Evolutionary conservation across 202 grass and related monocot species (phyloP).

Genomic region (Zizania palustris): DNA sequence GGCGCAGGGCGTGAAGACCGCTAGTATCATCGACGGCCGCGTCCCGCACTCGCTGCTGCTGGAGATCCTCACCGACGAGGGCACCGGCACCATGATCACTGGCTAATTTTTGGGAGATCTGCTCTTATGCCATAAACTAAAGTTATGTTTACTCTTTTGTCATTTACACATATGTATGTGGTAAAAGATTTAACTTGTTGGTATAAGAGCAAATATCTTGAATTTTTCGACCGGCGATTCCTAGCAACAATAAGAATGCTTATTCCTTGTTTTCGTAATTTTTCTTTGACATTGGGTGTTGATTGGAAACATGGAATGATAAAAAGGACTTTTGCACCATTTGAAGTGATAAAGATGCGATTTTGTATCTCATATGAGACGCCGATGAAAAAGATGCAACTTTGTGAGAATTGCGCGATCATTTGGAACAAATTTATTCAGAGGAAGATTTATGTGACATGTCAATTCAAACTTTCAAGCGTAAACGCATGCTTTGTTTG

Average conservation of each 20-base stretch:
- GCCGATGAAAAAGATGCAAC: neutral
- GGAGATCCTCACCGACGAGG: constrained; percentile 75
- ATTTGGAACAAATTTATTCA: neutral
- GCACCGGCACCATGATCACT: constrained; percentile 68
- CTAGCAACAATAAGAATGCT: neutral
- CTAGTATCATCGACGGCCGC: constrained; percentile 69
- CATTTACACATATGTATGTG: no score
- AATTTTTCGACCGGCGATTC: neutral
- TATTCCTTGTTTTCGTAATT: neutral
- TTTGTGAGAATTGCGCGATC: constrained; percentile 8
- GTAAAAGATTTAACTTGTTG: no score
- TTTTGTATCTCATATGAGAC: neutral
- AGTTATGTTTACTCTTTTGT: no score
- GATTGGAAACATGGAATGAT: neutral
- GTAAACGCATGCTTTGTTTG: neutral
- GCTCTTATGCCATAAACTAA: no score
- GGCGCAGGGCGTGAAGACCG: constrained; percentile 57
- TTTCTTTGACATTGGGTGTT: neutral
- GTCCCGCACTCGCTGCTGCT: constrained; percentile 73
- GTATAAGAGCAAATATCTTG: no score
- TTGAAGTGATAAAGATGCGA: neutral
- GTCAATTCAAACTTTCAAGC: neutral
- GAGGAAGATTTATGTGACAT: neutral
- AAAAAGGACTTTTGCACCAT: neutral
- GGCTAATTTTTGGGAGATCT: no score